phyloP scores from a whole-genome alignment of 2,329 filamentous ascomycete genomes.

The Rhynchosporium graminicola region DNA sequence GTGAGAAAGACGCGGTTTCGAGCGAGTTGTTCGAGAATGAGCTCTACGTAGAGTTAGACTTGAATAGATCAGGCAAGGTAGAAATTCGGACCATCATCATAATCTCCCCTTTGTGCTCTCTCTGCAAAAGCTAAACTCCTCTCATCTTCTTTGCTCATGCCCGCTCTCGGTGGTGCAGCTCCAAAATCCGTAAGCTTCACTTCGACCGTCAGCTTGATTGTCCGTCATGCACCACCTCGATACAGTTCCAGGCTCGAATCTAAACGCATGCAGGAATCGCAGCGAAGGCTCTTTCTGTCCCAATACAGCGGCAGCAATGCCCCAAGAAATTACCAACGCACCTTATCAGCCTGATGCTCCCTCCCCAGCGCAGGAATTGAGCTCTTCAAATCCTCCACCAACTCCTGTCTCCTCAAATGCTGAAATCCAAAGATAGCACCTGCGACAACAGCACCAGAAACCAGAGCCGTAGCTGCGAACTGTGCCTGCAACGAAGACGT shows the following conservation, averaged over 20 bases:
- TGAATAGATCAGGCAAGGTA: neutral
- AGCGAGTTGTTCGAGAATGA: slow-evolving; percentile 92
- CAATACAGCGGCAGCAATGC: neutral
- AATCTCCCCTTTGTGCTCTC: slow-evolving; percentile 63
- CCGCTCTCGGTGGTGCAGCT: slow-evolving; percentile 35
- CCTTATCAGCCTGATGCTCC: slow-evolving; percentile 43
- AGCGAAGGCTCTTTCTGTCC: neutral
- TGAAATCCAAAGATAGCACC: slow-evolving; percentile 64
- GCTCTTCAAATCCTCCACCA: slow-evolving; percentile 57
- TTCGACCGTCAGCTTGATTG: slow-evolving; percentile 42
- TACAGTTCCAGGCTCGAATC: neutral
- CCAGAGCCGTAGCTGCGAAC: slow-evolving; percentile 69
- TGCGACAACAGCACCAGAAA: slow-evolving; percentile 62
- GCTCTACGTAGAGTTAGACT: slow-evolving; percentile 52
- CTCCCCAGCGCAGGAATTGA: slow-evolving; percentile 53
- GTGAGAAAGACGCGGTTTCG: slow-evolving; percentile 90
- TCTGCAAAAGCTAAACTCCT: slow-evolving; percentile 59
- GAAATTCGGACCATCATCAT: slow-evolving; percentile 52
- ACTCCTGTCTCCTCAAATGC: slow-evolving; percentile 55
- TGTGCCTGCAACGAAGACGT: slow-evolving; percentile 46
- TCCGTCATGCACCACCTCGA: neutral
- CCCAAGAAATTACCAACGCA: slow-evolving; percentile 30
- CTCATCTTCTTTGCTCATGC: slow-evolving; percentile 59
- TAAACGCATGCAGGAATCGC: neutral
- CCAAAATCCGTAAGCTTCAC: slow-evolving; percentile 54